These are phyloP conservation scores for Ceratocystis cacaofunesta DNA, from an alignment of 2,329 filamentous ascomycete species.

Conservation along the genomic window DNA sequence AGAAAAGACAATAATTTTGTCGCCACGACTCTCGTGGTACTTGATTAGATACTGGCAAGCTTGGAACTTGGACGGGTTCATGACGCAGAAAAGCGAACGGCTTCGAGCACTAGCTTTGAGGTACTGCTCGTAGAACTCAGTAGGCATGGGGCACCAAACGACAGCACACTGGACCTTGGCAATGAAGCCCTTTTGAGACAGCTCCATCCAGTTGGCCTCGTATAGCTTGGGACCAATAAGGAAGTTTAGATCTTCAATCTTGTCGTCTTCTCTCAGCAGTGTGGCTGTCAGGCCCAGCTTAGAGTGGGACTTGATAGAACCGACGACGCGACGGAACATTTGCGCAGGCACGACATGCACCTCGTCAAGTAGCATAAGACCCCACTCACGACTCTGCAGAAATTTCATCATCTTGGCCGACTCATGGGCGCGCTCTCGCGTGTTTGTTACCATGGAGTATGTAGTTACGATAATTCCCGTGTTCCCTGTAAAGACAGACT, in stretches of 20 bases:
- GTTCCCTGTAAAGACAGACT: slow-evolving; percentile 69
- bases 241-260: slow-evolving; percentile 95
- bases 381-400: slow-evolving; percentile 80
- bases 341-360: slow-evolving; percentile 95
- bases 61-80: slow-evolving; percentile 96
- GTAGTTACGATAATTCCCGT: slow-evolving; percentile 96
- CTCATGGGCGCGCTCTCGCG: slow-evolving; percentile 73
- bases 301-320: slow-evolving; percentile 82
- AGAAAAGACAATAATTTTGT: slow-evolving; percentile 97
- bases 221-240: slow-evolving; percentile 94
- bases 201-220: slow-evolving; percentile 98
- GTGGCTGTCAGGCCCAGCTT: slow-evolving; percentile 93
- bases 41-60: slow-evolving; percentile 97
- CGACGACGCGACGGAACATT: slow-evolving; percentile 90
- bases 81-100: slow-evolving; percentile 58
- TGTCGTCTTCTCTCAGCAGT: slow-evolving; percentile 88
- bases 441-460: slow-evolving; percentile 97
- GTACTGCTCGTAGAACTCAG: slow-evolving; percentile 94
- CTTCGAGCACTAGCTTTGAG: slow-evolving; percentile 47
- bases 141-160: slow-evolving; percentile 98
- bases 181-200: slow-evolving; percentile 92
- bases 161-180: slow-evolving; percentile 95
- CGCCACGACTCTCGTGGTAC: slow-evolving; percentile 84
- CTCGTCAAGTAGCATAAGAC: slow-evolving; percentile 90
- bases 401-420: slow-evolving; percentile 97